Percentiles rank a stretch among this genome's conserved stretches.
phyloP scores from a whole-genome alignment of 2,329 filamentous ascomycete genomes.

The Cadophora sp. region DNA sequence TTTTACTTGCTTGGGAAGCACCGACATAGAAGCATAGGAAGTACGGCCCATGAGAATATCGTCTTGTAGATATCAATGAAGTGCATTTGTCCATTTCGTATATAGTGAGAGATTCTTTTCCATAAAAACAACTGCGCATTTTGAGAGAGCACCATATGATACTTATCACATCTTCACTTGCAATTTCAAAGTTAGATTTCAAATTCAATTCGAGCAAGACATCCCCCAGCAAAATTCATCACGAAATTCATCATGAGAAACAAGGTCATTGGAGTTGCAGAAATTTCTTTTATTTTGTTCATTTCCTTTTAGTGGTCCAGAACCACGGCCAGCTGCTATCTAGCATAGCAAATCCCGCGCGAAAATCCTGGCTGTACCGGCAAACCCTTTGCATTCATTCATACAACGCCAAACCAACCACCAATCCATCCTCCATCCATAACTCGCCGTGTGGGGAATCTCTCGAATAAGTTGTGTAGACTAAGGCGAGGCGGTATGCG shows the following conservation, averaged over 20 bases:
- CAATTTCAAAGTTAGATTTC: background rate
- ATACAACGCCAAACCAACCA: constrained; percentile 39
- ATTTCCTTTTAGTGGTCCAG: constrained; percentile 4
- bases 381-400: constrained; percentile 29
- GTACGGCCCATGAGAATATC: background rate
- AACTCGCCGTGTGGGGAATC: constrained; percentile 3
- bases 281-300: constrained; percentile 17
- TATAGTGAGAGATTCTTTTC: too few species aligned
- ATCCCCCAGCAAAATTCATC: too few species aligned
- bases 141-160: background rate
- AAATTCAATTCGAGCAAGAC: background rate
- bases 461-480: constrained; percentile 18
- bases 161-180: background rate
- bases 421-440: constrained; percentile 24
- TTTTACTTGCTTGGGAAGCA: background rate
- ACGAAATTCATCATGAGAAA: too few species aligned
- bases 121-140: too few species aligned
- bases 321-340: background rate
- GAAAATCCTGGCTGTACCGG: background rate
- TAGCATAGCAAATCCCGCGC: background rate
- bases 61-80: background rate
- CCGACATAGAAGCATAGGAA: background rate
- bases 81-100: background rate
- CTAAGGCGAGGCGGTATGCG: background rate
- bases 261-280: constrained; percentile 9